These are phyloP conservation scores for Hyaloscypha finlandica DNA, from an alignment of 495 filamentous ascomycete genomes.

Conservation along the genomic window DNA sequence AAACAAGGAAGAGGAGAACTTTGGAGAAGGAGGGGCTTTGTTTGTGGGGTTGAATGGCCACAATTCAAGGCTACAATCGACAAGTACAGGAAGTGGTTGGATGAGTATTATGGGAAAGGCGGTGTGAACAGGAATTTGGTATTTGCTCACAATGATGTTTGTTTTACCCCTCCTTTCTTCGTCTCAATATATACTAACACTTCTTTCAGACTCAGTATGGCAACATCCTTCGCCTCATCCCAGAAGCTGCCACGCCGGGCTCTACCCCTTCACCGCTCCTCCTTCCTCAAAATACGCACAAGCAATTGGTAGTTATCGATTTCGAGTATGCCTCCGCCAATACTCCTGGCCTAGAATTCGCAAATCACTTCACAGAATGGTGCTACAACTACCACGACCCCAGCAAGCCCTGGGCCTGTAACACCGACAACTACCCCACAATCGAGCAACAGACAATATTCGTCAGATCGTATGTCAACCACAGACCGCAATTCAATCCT, in stretches of 20 bases:
- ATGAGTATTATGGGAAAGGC: constrained; percentile 64
- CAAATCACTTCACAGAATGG: constrained; percentile 99
- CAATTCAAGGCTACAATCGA: constrained; percentile 74
- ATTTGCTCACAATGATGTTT: constrained; percentile 96
- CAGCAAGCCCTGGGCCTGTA: constrained; percentile 61
- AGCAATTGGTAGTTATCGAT: constrained; percentile 94
- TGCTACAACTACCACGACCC: constrained; percentile 94
- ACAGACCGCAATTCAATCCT: constrained; percentile 61
- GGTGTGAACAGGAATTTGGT: constrained; percentile 75
- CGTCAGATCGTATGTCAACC: constrained; percentile 81
- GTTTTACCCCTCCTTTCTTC: constrained; percentile 33
- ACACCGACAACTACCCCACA: constrained; percentile 71
- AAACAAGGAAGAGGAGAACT: constrained; percentile 43
- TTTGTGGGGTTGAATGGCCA: constrained; percentile 86
- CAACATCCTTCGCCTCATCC: constrained; percentile 90
- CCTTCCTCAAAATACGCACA: constrained; percentile 68
- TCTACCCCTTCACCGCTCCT: constrained; percentile 82
- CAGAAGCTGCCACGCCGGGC: constrained; percentile 38
- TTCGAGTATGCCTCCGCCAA: constrained; percentile 98
- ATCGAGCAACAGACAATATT: constrained; percentile 81
- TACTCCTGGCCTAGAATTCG: constrained; percentile 84
- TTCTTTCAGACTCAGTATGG: constrained; percentile 86
- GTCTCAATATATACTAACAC: constrained; percentile 26
- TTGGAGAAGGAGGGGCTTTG: constrained; percentile 70
- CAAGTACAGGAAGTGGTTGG: constrained; percentile 74